phyloP scores from a whole-genome alignment of 139 green algal species.

The Trebouxia sp. region DNA sequence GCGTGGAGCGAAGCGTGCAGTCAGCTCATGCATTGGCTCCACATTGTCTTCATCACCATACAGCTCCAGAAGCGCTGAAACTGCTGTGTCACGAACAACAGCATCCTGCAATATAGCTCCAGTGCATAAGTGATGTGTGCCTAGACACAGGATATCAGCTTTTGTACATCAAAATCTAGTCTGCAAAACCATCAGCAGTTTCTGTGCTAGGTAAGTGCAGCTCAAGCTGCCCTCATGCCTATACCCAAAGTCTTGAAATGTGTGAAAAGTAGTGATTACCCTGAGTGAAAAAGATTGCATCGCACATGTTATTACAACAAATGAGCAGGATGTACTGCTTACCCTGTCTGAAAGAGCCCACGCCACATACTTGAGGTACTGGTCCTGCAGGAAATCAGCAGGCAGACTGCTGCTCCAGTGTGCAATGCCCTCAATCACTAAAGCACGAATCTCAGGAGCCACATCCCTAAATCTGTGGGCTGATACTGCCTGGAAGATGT shows the following conservation, averaged over 20 bases:
- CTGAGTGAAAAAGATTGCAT: too few species aligned
- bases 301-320: too few species aligned
- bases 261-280: too few species aligned
- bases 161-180: too few species aligned
- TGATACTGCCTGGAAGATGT: constrained; percentile 23
- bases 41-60: constrained; percentile 65
- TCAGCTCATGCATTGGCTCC: constrained; percentile 72
- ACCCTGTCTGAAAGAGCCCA: constrained; percentile 90
- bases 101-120: constrained; percentile 43
- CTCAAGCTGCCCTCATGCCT: too few species aligned
- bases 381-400: constrained; percentile 77
- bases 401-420: constrained; percentile 78
- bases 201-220: too few species aligned
- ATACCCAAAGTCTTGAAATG: too few species aligned
- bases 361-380: constrained; percentile 97
- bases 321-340: not conserved
- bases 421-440: constrained; percentile 81
- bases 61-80: constrained; percentile 59
- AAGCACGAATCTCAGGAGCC: constrained; percentile 64
- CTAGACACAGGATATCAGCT: not conserved
- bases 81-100: constrained; percentile 57
- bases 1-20: constrained; percentile 72
- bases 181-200: not conserved
- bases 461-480: constrained; percentile 71
- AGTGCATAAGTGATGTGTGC: too few species aligned